Evolutionary conservation across 768 basidiomycete genomes (phyloP), one percentile per base, ranked within the genome.

Genomic region (Lactarius trivialis): DNA sequence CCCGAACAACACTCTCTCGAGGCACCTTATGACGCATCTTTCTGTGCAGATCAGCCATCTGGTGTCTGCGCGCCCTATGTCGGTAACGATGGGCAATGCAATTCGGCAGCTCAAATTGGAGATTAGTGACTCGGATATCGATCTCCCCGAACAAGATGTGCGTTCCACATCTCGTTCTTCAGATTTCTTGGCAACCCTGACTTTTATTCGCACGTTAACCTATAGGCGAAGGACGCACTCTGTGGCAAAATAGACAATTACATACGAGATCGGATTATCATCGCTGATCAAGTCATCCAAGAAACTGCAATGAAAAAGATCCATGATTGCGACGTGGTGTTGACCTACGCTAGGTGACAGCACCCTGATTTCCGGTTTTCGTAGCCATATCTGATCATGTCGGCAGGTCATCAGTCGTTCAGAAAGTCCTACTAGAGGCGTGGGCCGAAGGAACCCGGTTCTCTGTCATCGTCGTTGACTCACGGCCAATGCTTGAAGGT

Each of bases 121-220:
- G 70, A 97, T 99, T 70, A 94, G 92, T 70, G 83, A 82, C 43
- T 84, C 93, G 45, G 91, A 94, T 68, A 93, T 93, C 54, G 96
- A 99, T 76, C 79, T 93, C 73, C 87, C 93, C 5, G 94, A 98
- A 74, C 91, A 96, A 70, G 93, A 98, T 76, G 96, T 96, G 69
- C 67, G 82, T 72, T 73, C 70, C 57, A 9, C 36, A 41, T 21
- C n/a, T 62, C 58, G 14, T 43, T 30, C n/a, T 41, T 43, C 30
- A 26, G 19, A 28, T 17, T 41, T 41, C 19, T 52, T n/a, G 34
- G 26, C 17, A 14, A 51, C 14, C 51, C 56, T 48, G 12, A 64
- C 45, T 37, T 26, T 54, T 26, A 63, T 63, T 62, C 7, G 14
- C 30, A 41, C 60, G 21, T 49, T 11, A 60, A 41, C 45, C 56